Conservation (phyloP, 2,329 filamentous ascomycete genomes). For the Sporothrix globosa region DNA sequence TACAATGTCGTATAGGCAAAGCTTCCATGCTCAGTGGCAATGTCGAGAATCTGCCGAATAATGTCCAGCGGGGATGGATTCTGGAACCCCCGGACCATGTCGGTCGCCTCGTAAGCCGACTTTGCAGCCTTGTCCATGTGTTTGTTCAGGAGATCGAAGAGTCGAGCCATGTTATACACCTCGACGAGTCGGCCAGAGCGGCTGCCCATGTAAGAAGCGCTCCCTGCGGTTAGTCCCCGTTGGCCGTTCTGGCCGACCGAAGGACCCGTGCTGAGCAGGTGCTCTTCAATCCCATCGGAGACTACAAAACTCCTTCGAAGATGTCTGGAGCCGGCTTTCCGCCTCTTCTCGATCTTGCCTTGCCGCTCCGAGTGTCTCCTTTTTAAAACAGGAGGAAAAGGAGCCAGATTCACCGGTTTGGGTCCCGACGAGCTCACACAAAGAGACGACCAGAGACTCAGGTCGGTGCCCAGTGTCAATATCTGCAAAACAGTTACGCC, state of each 20-base stretch:
- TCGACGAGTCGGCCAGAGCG: background rate
- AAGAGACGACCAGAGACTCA: constrained; percentile 33
- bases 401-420: background rate
- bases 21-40: constrained; percentile 19
- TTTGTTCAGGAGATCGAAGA: constrained; percentile 18
- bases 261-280: background rate
- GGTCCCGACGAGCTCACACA: constrained; percentile 23
- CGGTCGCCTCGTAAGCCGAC: constrained; percentile 6
- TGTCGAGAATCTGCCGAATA: constrained; percentile 27
- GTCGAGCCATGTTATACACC: constrained; percentile 28
- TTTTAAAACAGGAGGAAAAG: background rate
- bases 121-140: constrained; percentile 14
- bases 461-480: constrained; percentile 30
- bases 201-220: background rate
- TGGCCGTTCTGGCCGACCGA: background rate
- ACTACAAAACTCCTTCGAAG: constrained; percentile 42
- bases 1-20: constrained; percentile 35
- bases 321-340: constrained; percentile 34
- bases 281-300: constrained; percentile 49
- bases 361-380: background rate
- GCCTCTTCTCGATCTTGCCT: constrained; percentile 1
- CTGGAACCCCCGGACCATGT: background rate
- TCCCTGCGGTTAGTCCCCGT: background rate
- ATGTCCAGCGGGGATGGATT: constrained; percentile 26
- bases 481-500: constrained; percentile 33